phyloP scores from a whole-genome alignment of 2,329 filamentous ascomycete genomes.

The Penicillium fuscoglaucum region DNA sequence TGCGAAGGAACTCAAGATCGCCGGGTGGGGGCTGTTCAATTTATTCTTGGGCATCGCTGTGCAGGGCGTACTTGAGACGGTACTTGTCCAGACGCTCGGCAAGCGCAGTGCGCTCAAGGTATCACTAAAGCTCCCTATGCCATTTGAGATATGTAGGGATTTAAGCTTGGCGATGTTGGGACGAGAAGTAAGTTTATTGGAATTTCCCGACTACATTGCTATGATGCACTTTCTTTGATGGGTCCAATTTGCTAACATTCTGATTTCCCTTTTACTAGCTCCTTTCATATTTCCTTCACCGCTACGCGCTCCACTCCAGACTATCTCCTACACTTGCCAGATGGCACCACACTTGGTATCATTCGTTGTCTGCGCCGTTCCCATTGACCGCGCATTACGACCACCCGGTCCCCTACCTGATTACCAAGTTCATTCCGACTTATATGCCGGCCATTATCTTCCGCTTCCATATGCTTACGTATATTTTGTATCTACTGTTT shows the following conservation, averaged over 20 bases:
- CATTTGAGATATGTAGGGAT: slow-evolving; percentile 61
- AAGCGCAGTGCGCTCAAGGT: slow-evolving; percentile 59
- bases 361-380: slow-evolving; percentile 54
- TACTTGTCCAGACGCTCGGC: slow-evolving; percentile 55
- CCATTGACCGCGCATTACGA: slow-evolving; percentile 62
- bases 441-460: slow-evolving; percentile 58
- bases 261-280: slow-evolving; percentile 20
- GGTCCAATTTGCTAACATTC: slow-evolving; percentile 7
- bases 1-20: slow-evolving; percentile 50
- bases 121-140: slow-evolving; percentile 61
- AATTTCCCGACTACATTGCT: not conserved
- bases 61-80: slow-evolving; percentile 58
- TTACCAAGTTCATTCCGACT: slow-evolving; percentile 57
- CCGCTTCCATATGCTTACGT: slow-evolving; percentile 63
- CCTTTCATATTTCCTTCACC: slow-evolving; percentile 67
- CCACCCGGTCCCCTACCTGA: slow-evolving; percentile 57
- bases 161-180: slow-evolving; percentile 54
- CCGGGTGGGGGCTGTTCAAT: slow-evolving; percentile 58
- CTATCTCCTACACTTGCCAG: slow-evolving; percentile 51
- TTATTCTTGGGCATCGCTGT: slow-evolving; percentile 53
- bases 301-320: slow-evolving; percentile 66
- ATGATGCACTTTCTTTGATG: not conserved
- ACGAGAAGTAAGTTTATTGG: slow-evolving; percentile 54
- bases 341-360: slow-evolving; percentile 57
- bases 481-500: slow-evolving; percentile 55